phyloP scores from a whole-genome alignment of 2,329 filamentous ascomycete genomes.

The Neurospora crassa region DNA sequence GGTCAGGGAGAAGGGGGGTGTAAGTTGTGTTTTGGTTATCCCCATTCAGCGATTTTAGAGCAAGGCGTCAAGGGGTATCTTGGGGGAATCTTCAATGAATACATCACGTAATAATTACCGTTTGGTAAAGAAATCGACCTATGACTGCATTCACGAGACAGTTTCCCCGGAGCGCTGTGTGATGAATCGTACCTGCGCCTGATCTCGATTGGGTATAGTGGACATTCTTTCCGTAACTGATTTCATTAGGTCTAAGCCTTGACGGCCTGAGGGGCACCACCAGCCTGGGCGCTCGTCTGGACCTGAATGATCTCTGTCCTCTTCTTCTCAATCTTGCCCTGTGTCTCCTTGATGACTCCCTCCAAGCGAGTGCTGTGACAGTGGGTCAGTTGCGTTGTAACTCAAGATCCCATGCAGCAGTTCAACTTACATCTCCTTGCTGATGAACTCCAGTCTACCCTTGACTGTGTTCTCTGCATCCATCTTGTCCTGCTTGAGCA shows the following conservation, averaged over 20 bases:
- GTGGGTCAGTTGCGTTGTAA: slow-evolving; percentile 1
- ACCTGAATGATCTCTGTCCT: slow-evolving; percentile 50
- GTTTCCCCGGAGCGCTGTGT: background rate
- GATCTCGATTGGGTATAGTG: background rate
- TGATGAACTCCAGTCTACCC: slow-evolving; percentile 82
- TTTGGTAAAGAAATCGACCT: background rate
- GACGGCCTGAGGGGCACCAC: slow-evolving; percentile 18
- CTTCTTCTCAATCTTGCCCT: slow-evolving; percentile 48
- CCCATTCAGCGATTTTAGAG: slow-evolving; percentile 8
- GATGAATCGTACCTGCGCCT: background rate
- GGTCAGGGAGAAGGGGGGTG: too few relatives aligned
- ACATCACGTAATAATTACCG: background rate
- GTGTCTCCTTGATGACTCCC: slow-evolving; percentile 42
- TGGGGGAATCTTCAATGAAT: background rate
- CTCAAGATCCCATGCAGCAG: background rate
- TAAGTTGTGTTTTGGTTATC: background rate
- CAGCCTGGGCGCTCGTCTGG: slow-evolving; percentile 40
- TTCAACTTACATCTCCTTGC: slow-evolving; percentile 73
- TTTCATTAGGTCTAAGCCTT: slow-evolving; percentile 15
- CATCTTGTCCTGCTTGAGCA: slow-evolving; percentile 86
- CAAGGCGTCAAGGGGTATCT: slow-evolving; percentile 14
- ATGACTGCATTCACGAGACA: background rate
- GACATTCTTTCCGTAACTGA: background rate
- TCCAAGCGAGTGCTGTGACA: slow-evolving; percentile 31
- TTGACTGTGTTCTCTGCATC: slow-evolving; percentile 90